Percentiles rank a stretch among this genome's conserved stretches.
These are phyloP conservation scores for Candida pseudoglaebosa DNA, from an alignment of 805 yeast species.

Conservation along the genomic window DNA sequence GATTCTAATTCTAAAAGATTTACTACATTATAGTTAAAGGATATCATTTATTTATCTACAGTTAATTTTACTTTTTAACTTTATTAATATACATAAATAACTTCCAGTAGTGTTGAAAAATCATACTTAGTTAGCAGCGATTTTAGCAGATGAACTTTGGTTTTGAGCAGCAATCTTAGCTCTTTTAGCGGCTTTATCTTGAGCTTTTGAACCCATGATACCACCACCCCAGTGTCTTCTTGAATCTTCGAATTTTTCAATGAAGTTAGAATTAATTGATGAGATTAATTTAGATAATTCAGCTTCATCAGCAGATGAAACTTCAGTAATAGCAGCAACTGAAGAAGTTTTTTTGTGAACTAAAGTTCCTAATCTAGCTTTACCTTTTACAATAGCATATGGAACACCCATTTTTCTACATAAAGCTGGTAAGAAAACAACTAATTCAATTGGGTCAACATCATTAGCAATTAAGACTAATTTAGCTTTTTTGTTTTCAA, in stretches of 20 bases:
- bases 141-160: not conserved
- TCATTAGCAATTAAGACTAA: constrained; percentile 97
- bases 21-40: not conserved
- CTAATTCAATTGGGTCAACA: constrained; percentile 98
- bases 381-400: constrained; percentile 96
- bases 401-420: constrained; percentile 99
- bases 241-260: constrained; percentile 89
- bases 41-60: constrained; percentile 1
- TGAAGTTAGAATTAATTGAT: constrained; percentile 89
- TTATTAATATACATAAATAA: constrained; percentile 1
- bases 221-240: constrained; percentile 99
- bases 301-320: constrained; percentile 89
- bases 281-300: constrained; percentile 90
- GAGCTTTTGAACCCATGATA: constrained; percentile 91
- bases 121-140: not conserved
- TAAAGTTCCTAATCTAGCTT: constrained; percentile 96
- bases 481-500: constrained; percentile 98
- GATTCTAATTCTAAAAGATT: no score
- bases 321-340: constrained; percentile 96
- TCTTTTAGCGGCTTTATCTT: constrained; percentile 76
- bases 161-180: constrained; percentile 48
- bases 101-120: no score
- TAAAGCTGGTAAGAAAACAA: constrained; percentile 95
- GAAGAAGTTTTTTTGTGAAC: constrained; percentile 98
- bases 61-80: not conserved